Percentiles rank a stretch among this genome's conserved stretches.
These are phyloP conservation scores for Abelmoschus esculentus DNA, from an alignment of 345 rosid species.

Conservation along the genomic window DNA sequence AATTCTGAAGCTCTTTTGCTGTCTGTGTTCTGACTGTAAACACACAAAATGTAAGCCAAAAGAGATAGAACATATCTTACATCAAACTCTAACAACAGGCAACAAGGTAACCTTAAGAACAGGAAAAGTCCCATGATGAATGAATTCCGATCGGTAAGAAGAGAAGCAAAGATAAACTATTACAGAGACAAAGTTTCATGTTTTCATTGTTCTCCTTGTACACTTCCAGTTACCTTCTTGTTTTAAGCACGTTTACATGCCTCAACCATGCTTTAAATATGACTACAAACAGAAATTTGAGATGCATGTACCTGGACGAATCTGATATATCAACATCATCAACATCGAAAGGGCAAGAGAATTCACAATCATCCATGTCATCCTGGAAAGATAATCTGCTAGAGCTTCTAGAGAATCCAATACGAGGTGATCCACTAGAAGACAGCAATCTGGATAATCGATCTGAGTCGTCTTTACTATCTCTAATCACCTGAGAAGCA, in stretches of 20 bases:
- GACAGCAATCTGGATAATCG: conserved; percentile 78
- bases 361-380: conserved; percentile 70
- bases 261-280: not conserved
- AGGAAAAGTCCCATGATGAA: not conserved
- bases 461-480: conserved; percentile 74
- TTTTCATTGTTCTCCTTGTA: not conserved
- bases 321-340: conserved; percentile 72
- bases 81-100: not conserved
- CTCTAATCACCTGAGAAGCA: conserved; percentile 45
- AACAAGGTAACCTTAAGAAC: not conserved
- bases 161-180: not conserved
- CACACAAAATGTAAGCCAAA: not conserved
- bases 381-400: conserved; percentile 81
- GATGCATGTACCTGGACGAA: conserved; percentile 42
- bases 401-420: conserved; percentile 78
- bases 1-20: conserved; percentile 36
- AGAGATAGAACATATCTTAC: not conserved
- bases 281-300: not conserved
- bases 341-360: conserved; percentile 81
- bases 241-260: conserved; percentile 1
- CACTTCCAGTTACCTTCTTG: not conserved
- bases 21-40: conserved; percentile 41
- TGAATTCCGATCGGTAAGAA: not conserved
- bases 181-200: not conserved
- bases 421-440: conserved; percentile 73